Evolutionary conservation across 371 early-diverging fungal genomes (phyloP).

Genomic region (Syncephalastrum contaminatum): DNA sequence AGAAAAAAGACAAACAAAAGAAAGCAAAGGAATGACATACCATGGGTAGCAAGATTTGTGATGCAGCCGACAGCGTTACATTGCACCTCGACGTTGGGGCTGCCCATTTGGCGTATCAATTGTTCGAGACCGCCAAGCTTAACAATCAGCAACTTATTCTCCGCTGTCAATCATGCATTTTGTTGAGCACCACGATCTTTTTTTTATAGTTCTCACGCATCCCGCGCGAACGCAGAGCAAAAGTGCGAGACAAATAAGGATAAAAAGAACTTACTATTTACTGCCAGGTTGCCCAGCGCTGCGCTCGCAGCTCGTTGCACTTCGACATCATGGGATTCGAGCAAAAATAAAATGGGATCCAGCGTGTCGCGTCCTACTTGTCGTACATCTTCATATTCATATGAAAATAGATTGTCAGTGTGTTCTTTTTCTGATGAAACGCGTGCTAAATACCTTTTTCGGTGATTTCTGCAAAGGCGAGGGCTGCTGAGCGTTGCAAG

Average conservation of each 20-base stretch:
- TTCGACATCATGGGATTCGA: slow-evolving; percentile 85
- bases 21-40: slow-evolving; percentile 30
- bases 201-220: no score
- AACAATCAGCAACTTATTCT: slow-evolving; percentile 86
- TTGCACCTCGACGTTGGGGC: slow-evolving; percentile 87
- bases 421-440: background rate
- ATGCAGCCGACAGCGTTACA: slow-evolving; percentile 97
- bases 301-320: slow-evolving; percentile 90
- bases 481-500: slow-evolving; percentile 85
- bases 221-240: background rate
- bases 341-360: slow-evolving; percentile 79
- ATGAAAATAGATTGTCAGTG: background rate
- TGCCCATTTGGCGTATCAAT: slow-evolving; percentile 87
- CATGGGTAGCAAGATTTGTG: slow-evolving; percentile 89
- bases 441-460: slow-evolving; percentile 61
- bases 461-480: slow-evolving; percentile 91
- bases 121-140: slow-evolving; percentile 85
- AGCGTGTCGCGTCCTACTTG: slow-evolving; percentile 78
- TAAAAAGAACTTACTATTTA: slow-evolving; percentile 59
- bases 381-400: slow-evolving; percentile 61
- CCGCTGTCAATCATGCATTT: slow-evolving; percentile 41
- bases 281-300: slow-evolving; percentile 89
- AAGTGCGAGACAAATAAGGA: background rate
- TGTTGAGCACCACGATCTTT: no score
- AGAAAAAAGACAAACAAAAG: slow-evolving; percentile 4